Evolutionary conservation across 805 yeast species (phyloP), one percentile per base, ranked within the genome.

Genomic region (Isabelozyma gotoi): DNA sequence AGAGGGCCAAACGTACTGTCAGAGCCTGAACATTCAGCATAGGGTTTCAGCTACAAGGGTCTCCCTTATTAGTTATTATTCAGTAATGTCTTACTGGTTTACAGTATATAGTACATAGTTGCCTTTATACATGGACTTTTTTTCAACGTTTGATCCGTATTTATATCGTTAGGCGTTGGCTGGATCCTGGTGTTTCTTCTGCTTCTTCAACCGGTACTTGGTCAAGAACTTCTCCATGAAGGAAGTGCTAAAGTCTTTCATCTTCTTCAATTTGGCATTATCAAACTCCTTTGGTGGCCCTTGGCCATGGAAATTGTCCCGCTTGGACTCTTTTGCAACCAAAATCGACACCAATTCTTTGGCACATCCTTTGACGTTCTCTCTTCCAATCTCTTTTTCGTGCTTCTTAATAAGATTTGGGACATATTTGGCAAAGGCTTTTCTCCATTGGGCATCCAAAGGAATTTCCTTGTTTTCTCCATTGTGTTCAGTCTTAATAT

Each of bases 331-430:
- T 60, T 92, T 94, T 4, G 75, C 73, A 0, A 82, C 79, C 36
- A 94, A 68, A 0, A 71, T 65, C 49, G 81, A 77, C 4, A 84
- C 89, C 44, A 92, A 80, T 39, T 90, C 96, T 47, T 81, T 78
- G 2, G 96, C 88, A 63, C 90, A 85, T 32, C 76, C 76, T 64
- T 91, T 92, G 40, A 88, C 57, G 43, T 80, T 74, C 4, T 86
- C 96, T 45, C 80, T 82, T 4, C 89, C 90, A 17, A 92, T 71
- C 42, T 81, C 82, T 2, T 71, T 59, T 50, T 80, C 84, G 60
- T 85, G 80, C 51, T 78, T 80, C 50, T 82, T 81, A 42, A 91
- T 72, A 56, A 86, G 63, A 55, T 90, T 89, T 7, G 97, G 97
- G 8, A 92, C 86, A 52, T 80, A 72, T 12, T 74, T 65, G 1